Base-by-base conservation (phyloP, 164 flowering plant genomes). In the Dillenia turbinata region DNA sequence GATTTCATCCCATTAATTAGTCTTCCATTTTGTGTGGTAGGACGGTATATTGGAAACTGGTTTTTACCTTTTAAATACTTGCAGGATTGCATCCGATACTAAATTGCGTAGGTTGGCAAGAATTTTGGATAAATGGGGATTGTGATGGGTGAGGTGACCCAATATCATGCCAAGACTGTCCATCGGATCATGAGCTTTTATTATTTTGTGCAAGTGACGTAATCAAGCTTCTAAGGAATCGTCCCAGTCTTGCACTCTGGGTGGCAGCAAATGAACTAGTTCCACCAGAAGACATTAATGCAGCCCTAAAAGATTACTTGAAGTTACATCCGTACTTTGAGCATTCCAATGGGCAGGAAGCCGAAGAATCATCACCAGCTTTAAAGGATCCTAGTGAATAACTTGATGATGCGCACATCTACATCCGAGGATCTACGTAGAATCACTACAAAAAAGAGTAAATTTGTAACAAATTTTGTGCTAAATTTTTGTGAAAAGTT, bases 71-170 rank as follows among this genome's bases (percentile, higher is more conserved):
- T 26, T 26, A 26, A 26, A 26, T 26, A 26, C 33, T 26, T 26
- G 4, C 33, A 26, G 4, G 33, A 26, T 26, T 26, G 33, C 33
- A 26, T 26, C 33, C 5, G 33, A 26, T 26, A 26, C 33, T 26
- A 26, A n/a, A 26, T 26, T 26, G 33, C 2, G 2, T 71, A 94
- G 99, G 99, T 94, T 94, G 99, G 99, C 99, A 94, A 79, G 99
- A 94, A 69, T 94, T 94, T 61, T 94, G 99, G 99, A 94, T 94
- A 52, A 94, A 96, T 16, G 99, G 99, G 63, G 99, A 94, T 72
- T 77, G 77, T 69, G 97, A 94, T 77, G 97, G 99, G 75, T 80
- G 99, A 70, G 99, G 99, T 56, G 64, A 49, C 46, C 97, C 97
- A 57, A 78, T 91, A 49, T 94, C 99, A 57, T 91, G 91, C 70